phyloP scores from a whole-genome alignment of 768 basidiomycete species.

The Calocybe indica region DNA sequence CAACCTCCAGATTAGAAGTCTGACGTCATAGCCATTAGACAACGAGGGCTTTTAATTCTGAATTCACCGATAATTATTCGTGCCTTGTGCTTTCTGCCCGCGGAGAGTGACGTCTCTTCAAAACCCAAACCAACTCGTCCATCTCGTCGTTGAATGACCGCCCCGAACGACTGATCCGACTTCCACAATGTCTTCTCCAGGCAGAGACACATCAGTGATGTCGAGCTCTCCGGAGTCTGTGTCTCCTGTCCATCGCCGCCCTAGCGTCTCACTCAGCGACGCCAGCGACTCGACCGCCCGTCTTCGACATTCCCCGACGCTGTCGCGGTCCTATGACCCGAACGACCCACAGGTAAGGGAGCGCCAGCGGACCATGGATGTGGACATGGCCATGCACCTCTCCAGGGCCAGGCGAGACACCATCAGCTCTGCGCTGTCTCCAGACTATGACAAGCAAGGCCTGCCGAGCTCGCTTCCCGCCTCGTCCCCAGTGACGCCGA shows the following conservation, averaged over 20 bases:
- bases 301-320: slow-evolving; percentile 55
- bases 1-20: slow-evolving; percentile 89
- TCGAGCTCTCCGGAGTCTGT: slow-evolving; percentile 2
- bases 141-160: too few species aligned
- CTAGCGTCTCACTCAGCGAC: slow-evolving; percentile 33
- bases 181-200: too few species aligned
- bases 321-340: slow-evolving; percentile 56
- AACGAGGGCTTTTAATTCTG: slow-evolving; percentile 52
- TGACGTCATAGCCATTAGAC: slow-evolving; percentile 92
- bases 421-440: slow-evolving; percentile 23
- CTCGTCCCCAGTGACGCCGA: slow-evolving; percentile 33
- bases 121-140: too few species aligned
- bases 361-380: slow-evolving; percentile 90
- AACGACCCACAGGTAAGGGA: slow-evolving; percentile 75
- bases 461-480: slow-evolving; percentile 15
- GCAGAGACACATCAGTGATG: too few species aligned
- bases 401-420: slow-evolving; percentile 69
- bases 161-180: too few species aligned
- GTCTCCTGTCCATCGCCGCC: slow-evolving; percentile 20
- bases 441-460: slow-evolving; percentile 14
- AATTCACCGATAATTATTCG: too few species aligned
- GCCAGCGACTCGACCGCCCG: slow-evolving; percentile 33
- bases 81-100: too few species aligned
- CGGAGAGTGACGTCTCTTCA: too few species aligned
- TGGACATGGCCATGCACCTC: slow-evolving; percentile 84